A percentile compares a stretch with the other conserved stretches of the same genome.
These are phyloP conservation scores for Prunus campanulata DNA, from an alignment of 306 rosid species.

Conservation along the genomic window DNA sequence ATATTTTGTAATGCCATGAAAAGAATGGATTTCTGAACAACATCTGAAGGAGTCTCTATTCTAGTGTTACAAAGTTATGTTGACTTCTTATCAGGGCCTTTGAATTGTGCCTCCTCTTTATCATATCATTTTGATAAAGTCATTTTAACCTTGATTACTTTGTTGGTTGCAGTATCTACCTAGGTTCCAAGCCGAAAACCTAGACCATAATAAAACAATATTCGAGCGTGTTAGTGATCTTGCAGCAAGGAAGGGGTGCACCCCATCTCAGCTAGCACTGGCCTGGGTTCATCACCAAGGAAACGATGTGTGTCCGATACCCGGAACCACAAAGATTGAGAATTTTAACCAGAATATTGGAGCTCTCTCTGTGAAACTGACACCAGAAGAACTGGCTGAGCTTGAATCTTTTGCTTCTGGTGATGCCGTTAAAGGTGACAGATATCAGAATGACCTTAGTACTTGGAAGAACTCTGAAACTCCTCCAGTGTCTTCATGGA, in stretches of 20 bases:
- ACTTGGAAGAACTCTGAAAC: conserved; percentile 55
- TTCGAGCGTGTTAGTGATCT: conserved; percentile 41
- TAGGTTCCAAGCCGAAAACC: conserved; percentile 54
- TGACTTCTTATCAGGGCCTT: not conserved
- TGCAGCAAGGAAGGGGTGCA: too few relatives aligned
- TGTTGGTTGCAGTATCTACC: conserved; percentile 33
- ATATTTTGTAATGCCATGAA: not conserved
- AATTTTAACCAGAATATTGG: conserved; percentile 31
- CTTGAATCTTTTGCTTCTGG: conserved; percentile 50
- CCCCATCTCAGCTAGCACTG: too few relatives aligned
- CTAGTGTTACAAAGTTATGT: not conserved
- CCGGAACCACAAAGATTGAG: too few relatives aligned
- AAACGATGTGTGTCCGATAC: conserved; percentile 49
- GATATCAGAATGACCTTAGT: not conserved
- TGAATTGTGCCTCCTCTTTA: not conserved
- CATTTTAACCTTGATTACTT: not conserved
- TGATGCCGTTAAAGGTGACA: conserved; percentile 44
- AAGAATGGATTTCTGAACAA: not conserved
- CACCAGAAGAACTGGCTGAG: conserved; percentile 52
- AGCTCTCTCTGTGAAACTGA: conserved; percentile 57
- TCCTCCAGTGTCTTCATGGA: conserved; percentile 57
- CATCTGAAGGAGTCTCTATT: not conserved
- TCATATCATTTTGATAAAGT: not conserved
- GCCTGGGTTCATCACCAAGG: too few relatives aligned
- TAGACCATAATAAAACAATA: conserved; percentile 51